phyloP scores from a whole-genome alignment of 352 stramenopile genomes.

The Phytophthora multivora region DNA sequence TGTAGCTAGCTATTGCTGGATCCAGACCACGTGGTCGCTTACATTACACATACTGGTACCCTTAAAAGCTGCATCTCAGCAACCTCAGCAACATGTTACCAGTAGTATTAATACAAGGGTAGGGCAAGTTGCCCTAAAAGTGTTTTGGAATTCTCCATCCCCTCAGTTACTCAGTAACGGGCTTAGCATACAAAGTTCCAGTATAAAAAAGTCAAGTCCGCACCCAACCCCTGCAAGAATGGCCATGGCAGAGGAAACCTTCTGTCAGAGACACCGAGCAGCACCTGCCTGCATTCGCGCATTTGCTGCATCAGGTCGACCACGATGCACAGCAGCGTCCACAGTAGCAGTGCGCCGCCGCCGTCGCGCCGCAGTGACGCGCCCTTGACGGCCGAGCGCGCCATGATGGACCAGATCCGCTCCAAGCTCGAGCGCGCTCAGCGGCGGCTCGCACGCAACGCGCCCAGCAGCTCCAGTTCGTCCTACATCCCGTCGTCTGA shows the following conservation, averaged over 20 bases:
- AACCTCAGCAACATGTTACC: too few species aligned
- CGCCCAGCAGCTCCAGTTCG: slow-evolving; percentile 11
- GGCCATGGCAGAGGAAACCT: slow-evolving; percentile 27
- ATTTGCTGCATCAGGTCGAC: slow-evolving; percentile 7
- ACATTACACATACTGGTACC: too few species aligned
- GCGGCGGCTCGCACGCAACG: slow-evolving; percentile 48
- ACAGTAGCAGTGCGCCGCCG: slow-evolving; percentile 8
- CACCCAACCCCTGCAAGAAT: slow-evolving; percentile 4
- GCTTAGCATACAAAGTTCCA: slow-evolving; percentile 1
- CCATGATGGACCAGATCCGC: slow-evolving; percentile 77
- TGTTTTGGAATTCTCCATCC: too few species aligned
- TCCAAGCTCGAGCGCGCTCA: slow-evolving; percentile 69
- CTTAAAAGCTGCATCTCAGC: too few species aligned
- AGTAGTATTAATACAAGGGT: too few species aligned
- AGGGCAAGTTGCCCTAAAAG: too few species aligned
- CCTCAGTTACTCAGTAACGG: background rate
- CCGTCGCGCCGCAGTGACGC: slow-evolving; percentile 16
- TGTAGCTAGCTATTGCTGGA: too few species aligned
- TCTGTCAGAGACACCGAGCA: background rate
- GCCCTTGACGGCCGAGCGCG: slow-evolving; percentile 60
- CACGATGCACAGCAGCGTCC: background rate
- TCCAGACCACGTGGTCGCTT: too few species aligned
- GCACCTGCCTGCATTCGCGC: slow-evolving; percentile 5
- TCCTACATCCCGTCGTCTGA: slow-evolving; percentile 50
- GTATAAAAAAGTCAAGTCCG: background rate